These are phyloP conservation scores for Corchorus olitorius DNA, from an alignment of 345 rosid species.

Conservation along the genomic window DNA sequence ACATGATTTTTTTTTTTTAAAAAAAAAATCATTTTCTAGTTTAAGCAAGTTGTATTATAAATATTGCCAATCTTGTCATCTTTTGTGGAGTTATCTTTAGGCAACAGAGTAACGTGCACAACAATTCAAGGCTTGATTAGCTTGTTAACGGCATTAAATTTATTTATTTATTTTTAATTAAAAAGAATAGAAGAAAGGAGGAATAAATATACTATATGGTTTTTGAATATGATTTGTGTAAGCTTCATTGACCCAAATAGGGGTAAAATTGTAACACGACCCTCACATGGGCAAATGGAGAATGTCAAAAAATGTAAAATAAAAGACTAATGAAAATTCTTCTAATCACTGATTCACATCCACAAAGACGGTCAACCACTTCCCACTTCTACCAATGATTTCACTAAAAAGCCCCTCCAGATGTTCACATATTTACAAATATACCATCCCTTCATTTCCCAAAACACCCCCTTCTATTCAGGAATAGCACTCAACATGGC, in stretches of 20 bases:
- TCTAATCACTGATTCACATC: neutral
- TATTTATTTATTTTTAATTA: too few relatives aligned
- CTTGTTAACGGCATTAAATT: neutral
- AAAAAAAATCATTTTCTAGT: too few relatives aligned
- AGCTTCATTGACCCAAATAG: constrained; percentile 31
- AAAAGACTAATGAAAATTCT: neutral
- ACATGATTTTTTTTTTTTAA: too few relatives aligned
- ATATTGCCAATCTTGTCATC: too few relatives aligned
- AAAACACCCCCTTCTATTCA: constrained; percentile 47
- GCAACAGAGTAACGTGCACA: too few relatives aligned
- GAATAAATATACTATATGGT: neutral
- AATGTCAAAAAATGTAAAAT: neutral
- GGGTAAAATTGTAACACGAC: constrained; percentile 52
- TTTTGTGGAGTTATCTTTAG: too few relatives aligned
- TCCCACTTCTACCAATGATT: neutral
- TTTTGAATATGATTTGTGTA: neutral
- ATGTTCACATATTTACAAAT: constrained; percentile 31
- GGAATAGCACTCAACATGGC: constrained; percentile 74
- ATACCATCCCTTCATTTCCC: constrained; percentile 17
- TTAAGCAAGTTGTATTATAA: too few relatives aligned
- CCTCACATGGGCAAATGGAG: constrained; percentile 25
- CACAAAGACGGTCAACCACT: neutral
- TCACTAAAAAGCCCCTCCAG: constrained; percentile 24
- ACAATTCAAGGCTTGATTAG: neutral
- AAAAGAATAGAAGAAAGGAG: neutral